Evolutionary conservation across 139 green algal species (phyloP).

Genomic region (Trebouxia sp.): DNA sequence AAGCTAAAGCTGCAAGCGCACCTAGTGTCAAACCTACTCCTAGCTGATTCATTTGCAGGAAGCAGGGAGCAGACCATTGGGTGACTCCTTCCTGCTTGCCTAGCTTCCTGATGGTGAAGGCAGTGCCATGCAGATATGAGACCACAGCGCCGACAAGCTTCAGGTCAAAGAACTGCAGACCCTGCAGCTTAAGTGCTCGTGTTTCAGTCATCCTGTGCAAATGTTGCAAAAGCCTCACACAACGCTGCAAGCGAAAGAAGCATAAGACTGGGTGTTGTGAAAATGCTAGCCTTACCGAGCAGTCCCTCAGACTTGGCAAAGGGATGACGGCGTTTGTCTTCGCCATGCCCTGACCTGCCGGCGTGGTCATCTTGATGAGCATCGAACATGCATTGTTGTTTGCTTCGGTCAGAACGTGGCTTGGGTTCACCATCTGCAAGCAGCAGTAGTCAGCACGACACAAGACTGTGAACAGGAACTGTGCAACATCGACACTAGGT

Average conservation of each 20-base stretch:
- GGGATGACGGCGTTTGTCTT: slow-evolving; percentile 10
- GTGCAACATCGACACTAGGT: too few relatives aligned
- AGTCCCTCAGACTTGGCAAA: not conserved
- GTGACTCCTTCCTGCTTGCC: slow-evolving; percentile 5
- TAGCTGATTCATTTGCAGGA: slow-evolving; percentile 3
- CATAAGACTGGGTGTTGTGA: not conserved
- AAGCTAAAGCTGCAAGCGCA: not conserved
- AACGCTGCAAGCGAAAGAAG: not conserved
- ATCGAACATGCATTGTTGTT: not conserved
- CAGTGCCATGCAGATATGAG: not conserved
- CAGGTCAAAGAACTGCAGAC: slow-evolving; percentile 25
- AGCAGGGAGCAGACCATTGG: slow-evolving; percentile 30
- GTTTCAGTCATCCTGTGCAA: too few relatives aligned
- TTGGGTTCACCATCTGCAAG: not conserved
- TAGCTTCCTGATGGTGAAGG: slow-evolving; percentile 28
- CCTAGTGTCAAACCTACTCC: slow-evolving; percentile 29
- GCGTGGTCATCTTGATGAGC: slow-evolving; percentile 29
- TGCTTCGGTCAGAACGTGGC: not conserved
- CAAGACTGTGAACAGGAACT: not conserved
- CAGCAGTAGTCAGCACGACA: not conserved
- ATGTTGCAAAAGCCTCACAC: not conserved
- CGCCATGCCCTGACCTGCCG: not conserved
- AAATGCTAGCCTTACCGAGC: slow-evolving; percentile 22
- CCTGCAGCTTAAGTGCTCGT: too few relatives aligned
- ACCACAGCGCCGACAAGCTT: not conserved